These are phyloP conservation scores for Tolypocladium tropicale DNA, from an alignment of 2,329 filamentous ascomycete genomes.

Conservation along the genomic window DNA sequence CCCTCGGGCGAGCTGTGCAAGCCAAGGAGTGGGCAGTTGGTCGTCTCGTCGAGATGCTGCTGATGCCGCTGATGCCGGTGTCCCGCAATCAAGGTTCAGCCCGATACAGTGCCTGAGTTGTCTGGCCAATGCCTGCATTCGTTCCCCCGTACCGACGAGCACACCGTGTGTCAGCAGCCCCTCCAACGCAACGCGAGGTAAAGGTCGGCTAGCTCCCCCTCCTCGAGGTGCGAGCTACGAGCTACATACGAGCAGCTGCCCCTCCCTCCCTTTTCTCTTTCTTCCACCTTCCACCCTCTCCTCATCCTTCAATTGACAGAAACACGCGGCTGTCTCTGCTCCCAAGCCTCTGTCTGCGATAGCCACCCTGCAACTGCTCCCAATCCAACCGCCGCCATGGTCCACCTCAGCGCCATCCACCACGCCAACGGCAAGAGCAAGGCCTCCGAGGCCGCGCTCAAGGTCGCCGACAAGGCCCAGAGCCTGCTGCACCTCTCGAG, in stretches of 20 bases:
- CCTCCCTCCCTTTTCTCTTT: not conserved
- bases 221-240: no score
- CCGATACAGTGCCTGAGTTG: no score
- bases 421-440: slow-evolving; percentile 9
- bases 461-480: slow-evolving; percentile 27
- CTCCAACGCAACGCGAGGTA: no score
- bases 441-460: not conserved
- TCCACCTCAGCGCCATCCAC: slow-evolving; percentile 37
- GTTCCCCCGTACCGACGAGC: no score
- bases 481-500: slow-evolving; percentile 34
- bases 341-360: not conserved
- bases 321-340: not conserved
- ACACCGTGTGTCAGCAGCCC: not conserved
- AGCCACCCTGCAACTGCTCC: not conserved
- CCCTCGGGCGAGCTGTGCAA: no score
- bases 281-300: not conserved
- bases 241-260: no score
- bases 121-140: no score
- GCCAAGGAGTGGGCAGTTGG: no score
- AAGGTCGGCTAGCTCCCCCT: no score
- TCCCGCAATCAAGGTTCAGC: not conserved
- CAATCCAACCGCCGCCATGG: slow-evolving; percentile 26
- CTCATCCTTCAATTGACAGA: not conserved
- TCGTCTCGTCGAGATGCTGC: not conserved
- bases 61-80: not conserved